Evolutionary conservation across 345 rosid species (phyloP).

Genomic region (Populus simonii): DNA sequence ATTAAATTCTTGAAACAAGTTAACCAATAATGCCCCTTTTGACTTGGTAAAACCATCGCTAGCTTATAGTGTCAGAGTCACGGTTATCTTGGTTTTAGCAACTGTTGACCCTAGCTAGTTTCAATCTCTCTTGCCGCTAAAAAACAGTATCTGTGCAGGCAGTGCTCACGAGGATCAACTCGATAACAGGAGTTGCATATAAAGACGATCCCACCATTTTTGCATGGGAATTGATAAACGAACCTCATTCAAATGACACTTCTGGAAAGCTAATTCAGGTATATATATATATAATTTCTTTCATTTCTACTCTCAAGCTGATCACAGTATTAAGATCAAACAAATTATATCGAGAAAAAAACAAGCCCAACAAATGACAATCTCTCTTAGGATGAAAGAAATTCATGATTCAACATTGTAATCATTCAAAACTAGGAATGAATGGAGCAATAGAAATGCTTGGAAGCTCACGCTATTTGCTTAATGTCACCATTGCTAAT

Average conservation of each 20-base stretch:
- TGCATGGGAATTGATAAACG: slow-evolving; percentile 93
- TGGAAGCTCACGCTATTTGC: too few relatives aligned
- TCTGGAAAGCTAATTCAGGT: slow-evolving; percentile 62
- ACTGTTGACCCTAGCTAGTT: too few relatives aligned
- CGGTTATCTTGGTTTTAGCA: not conserved
- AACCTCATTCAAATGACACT: slow-evolving; percentile 53
- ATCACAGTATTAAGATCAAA: not conserved
- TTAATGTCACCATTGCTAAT: too few relatives aligned
- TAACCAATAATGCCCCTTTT: too few relatives aligned
- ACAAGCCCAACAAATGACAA: too few relatives aligned
- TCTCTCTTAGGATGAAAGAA: too few relatives aligned
- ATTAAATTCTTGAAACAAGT: too few relatives aligned
- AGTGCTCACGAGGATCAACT: slow-evolving; percentile 60
- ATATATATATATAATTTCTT: not conserved
- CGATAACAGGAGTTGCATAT: slow-evolving; percentile 59
- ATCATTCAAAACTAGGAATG: too few relatives aligned
- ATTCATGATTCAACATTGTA: too few relatives aligned
- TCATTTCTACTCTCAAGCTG: not conserved
- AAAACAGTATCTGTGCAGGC: slow-evolving; percentile 33
- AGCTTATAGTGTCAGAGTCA: not conserved
- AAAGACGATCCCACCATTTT: slow-evolving; percentile 76
- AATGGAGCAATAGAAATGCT: too few relatives aligned
- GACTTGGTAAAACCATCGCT: too few relatives aligned
- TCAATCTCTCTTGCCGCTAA: not conserved
- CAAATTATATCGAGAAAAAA: too few relatives aligned